Percentiles rank a stretch among this genome's conserved stretches.
Evolutionary conservation across 2,329 filamentous ascomycete genomes (phyloP).

Genomic region (Alternaria viburni): DNA sequence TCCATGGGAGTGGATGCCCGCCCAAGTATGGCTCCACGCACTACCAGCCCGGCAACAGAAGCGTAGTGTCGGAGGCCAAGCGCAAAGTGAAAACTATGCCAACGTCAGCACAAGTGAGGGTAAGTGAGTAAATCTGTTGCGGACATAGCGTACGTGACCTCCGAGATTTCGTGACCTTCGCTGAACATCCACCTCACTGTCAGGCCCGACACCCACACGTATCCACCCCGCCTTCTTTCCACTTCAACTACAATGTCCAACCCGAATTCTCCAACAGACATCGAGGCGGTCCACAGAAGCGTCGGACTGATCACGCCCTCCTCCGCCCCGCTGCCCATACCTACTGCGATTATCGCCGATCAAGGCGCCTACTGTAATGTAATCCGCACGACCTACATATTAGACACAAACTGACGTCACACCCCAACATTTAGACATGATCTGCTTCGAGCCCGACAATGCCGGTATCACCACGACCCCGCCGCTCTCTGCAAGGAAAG

Average conservation of each 20-base stretch:
- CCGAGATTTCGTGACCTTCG: background rate
- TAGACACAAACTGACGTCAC: background rate
- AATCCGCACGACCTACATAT: background rate
- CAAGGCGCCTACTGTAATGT: background rate
- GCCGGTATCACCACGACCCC: background rate
- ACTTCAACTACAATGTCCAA: background rate
- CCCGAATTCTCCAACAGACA: background rate
- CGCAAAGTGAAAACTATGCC: background rate
- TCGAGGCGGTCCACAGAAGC: background rate
- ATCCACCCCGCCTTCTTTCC: background rate
- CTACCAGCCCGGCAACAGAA: background rate
- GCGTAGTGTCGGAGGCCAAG: background rate
- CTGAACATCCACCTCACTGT: background rate
- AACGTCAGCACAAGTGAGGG: background rate
- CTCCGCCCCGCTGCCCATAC: background rate
- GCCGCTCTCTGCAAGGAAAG: background rate
- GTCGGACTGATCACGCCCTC: background rate
- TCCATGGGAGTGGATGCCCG: background rate
- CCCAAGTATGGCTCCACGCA: background rate
- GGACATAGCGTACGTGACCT: background rate
- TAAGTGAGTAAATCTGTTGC: background rate
- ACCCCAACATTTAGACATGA: background rate
- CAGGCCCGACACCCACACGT: no score
- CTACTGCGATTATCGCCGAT: slow-evolving; percentile 4
- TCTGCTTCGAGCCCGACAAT: background rate